These are phyloP conservation scores for Aspergillus sp. DNA, from an alignment of 2,329 filamentous ascomycete species.

Conservation along the genomic window DNA sequence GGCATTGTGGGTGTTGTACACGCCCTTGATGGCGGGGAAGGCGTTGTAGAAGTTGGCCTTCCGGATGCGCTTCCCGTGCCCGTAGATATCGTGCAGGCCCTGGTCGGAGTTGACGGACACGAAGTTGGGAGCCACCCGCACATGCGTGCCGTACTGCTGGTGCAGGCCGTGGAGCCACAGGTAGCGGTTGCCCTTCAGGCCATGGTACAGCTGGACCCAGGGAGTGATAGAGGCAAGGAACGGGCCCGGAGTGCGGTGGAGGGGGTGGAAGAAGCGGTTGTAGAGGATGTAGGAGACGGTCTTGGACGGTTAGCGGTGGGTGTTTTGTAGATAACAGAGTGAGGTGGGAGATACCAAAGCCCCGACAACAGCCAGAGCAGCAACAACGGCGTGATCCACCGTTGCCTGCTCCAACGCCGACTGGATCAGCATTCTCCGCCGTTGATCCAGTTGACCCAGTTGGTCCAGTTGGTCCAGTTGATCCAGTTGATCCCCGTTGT, in stretches of 20 bases:
- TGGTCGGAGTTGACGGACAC: conserved; percentile 66
- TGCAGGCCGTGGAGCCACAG: conserved; percentile 64
- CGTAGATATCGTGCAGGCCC: conserved; percentile 40
- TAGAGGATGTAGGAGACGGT: conserved; percentile 22
- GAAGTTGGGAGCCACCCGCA: conserved; percentile 71
- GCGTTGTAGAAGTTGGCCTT: conserved; percentile 67
- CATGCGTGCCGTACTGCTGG: conserved; percentile 56
- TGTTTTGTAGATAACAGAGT: not conserved
- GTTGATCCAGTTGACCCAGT: too few species aligned
- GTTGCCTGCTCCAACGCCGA: conserved; percentile 11
- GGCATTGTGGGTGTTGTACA: conserved; percentile 62
- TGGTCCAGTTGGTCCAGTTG: too few species aligned
- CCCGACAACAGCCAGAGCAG: conserved; percentile 10
- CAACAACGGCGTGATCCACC: conserved; percentile 8
- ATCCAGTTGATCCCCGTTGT: too few species aligned
- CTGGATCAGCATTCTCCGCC: conserved; percentile 18
- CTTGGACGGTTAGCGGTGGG: conserved; percentile 6
- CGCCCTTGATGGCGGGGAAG: conserved; percentile 55
- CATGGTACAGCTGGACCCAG: conserved; percentile 60
- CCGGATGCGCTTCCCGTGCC: conserved; percentile 30
- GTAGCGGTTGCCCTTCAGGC: conserved; percentile 64
- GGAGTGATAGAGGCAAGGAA: conserved; percentile 23
- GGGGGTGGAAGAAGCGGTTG: conserved; percentile 27
- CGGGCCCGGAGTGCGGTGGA: conserved; percentile 23
- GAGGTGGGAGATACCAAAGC: conserved; percentile 11